Evolutionary conservation across 2,329 filamentous ascomycete genomes (phyloP), one percentile per base, ranked within the genome.

Genomic region (Paecilomyces variotii): DNA sequence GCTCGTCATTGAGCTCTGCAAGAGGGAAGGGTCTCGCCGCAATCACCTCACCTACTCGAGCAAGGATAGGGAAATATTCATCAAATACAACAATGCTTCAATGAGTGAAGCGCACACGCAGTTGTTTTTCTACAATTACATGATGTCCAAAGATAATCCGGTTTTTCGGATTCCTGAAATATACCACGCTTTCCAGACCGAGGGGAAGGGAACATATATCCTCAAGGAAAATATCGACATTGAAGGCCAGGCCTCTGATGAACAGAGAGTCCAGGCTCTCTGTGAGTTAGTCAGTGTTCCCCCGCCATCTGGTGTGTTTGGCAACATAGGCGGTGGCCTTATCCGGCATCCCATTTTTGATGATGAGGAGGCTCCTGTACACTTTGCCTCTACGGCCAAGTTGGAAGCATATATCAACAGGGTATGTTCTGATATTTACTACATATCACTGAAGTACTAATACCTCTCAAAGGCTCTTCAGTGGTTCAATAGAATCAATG

Each of bases 301-400:
- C 2, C 54, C 59, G 4, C 59, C 54, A 26, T 39, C 35, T 49
- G 51, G 39, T 7, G 35, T 53, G 2, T 54, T 50, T 26, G 59
- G 62, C 28, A 57, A 45, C n/a, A 25, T 60, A 24, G 45, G 39
- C 11, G 59, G 59, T 11, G 61, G 56, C 12, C 56, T 39, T 25
- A 63, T 64, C 53, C 49, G 49, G 34, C 62, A 64, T 57, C 26
- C 53, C 3, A 51, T 64, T 28, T 64, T 64, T 39, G 56, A 60
- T 50, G 56, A 63, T 55, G 14, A 19, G 7, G 14, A 26, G 24
- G 56, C 58, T n/a, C 26, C 27, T 26, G 24, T 55, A 6, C 19
- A 45, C n/a, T 58, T 58, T 35, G 24, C 27, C 2, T 58, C 56
- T 49, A 56, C 52, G 12, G 9, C 5, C 12, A 14, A 57, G 24